phyloP scores from a whole-genome alignment of 2,329 filamentous ascomycete genomes.

The Talaromyces sp. region DNA sequence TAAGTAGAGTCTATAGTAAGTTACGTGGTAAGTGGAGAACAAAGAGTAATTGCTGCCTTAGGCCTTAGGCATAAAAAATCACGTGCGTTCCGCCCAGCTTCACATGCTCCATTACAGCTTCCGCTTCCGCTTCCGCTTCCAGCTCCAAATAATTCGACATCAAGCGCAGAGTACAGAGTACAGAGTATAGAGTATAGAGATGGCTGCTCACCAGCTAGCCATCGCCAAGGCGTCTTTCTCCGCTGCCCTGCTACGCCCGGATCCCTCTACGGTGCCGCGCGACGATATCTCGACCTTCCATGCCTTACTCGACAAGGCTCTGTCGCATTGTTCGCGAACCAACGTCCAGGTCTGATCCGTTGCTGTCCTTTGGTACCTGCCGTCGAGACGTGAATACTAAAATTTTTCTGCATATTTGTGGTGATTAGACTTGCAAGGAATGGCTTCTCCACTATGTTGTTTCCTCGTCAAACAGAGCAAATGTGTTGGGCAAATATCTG shows the following conservation, averaged over 20 bases:
- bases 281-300: conserved; percentile 68
- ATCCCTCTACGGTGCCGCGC: conserved; percentile 65
- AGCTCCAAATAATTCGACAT: too few relatives aligned
- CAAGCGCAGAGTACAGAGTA: not conserved
- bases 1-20: too few relatives aligned
- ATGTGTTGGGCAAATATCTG: conserved; percentile 71
- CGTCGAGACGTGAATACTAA: conserved; percentile 31
- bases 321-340: conserved; percentile 68
- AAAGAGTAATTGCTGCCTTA: not conserved
- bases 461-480: conserved; percentile 61
- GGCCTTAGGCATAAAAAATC: not conserved
- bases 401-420: conserved; percentile 17
- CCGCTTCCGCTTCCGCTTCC: not conserved
- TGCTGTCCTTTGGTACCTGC: conserved; percentile 23
- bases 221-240: conserved; percentile 77
- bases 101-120: not conserved
- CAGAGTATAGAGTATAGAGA: conserved; percentile 23
- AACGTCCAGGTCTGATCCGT: conserved; percentile 80
- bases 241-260: conserved; percentile 67
- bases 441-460: conserved; percentile 74
- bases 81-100: not conserved
- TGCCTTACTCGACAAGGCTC: conserved; percentile 57
- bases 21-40: not conserved
- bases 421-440: conserved; percentile 72
- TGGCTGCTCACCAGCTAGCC: conserved; percentile 66